Evolutionary conservation across 768 basidiomycete genomes (phyloP), one percentile per base, ranked within the genome.

Genomic region (Mycena floridula): DNA sequence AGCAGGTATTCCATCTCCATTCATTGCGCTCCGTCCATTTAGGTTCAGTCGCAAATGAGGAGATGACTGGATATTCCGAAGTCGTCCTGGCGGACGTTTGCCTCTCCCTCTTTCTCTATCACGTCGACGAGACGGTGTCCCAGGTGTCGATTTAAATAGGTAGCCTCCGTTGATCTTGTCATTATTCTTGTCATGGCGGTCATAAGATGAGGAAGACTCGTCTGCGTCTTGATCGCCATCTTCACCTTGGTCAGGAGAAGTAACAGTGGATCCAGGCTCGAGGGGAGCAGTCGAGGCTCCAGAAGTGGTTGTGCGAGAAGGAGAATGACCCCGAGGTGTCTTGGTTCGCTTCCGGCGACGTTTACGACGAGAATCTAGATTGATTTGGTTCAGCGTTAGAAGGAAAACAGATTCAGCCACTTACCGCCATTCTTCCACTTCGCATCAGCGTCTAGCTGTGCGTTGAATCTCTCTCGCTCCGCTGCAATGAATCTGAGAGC

Each of bases 401-500:
- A n/a, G n/a, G n/a, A n/a, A 35, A 43, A 26, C 37, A 28, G 41
- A 39, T 47, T 45, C 24, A 48, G n/a, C n/a, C n/a, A 8, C 12
- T 25, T 43, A 50, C 65, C 64, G 41, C 69, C 68, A 16, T 66
- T 50, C 32, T 51, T 59, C 42, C 46, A 55, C 37, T 45, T 50
- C 18, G 46, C 58, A 0, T 58, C 66, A 20, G 64, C 50, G 37
- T 64, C 68, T 27, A 66, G 66, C 32, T 61, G 59, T n/a, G 79
- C 81, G 36, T 68, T 73, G 50, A 77, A 69, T 49, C 72, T 70
- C 26, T 76, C 78, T 44, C 84, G 70, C 58, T 89, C 87, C 8
- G 77, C 78, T 35, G 81, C 83, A 40, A 89, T 70, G 48, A 88
- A 90, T n/a, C 74, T 76, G 12, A 90, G 69, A 0, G 83, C 85